Conservation (phyloP, 2,329 filamentous ascomycete species). For the Talaromyces funiculosus region DNA sequence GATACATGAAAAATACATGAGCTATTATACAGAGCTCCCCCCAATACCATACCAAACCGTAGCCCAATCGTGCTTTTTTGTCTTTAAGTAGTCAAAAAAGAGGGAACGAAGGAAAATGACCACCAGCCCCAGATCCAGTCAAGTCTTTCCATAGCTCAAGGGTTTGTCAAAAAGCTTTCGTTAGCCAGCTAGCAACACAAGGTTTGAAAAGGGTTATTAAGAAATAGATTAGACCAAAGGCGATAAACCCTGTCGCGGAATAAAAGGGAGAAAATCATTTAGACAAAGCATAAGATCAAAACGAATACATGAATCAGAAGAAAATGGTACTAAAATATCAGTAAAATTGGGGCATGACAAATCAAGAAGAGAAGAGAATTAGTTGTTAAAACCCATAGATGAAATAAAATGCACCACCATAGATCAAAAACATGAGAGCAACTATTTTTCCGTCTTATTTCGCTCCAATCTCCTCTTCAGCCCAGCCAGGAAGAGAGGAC, state of each 20-base stretch:
- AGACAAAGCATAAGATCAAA: conserved; percentile 21
- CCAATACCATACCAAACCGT: background rate
- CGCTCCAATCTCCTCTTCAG: conserved; percentile 57
- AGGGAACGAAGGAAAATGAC: background rate
- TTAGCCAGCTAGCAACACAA: conserved; percentile 39
- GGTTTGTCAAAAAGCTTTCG: conserved; percentile 20
- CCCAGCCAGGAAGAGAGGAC: conserved; percentile 56
- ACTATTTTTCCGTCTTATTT: conserved; percentile 34
- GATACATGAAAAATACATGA: background rate
- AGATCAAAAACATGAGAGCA: background rate
- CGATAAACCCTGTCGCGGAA: conserved; percentile 13
- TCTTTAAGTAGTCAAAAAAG: background rate
- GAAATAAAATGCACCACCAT: conserved; percentile 6
- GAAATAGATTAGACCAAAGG: conserved; percentile 2
- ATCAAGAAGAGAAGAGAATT: conserved; percentile 11
- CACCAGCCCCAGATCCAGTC: conserved; percentile 3
- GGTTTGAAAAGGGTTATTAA: conserved; percentile 17
- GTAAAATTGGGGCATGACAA: conserved; percentile 17
- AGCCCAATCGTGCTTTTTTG: background rate
- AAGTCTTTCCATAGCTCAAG: background rate
- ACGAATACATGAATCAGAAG: conserved; percentile 25
- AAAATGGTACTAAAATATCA: conserved; percentile 16
- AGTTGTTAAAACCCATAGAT: conserved; percentile 12
- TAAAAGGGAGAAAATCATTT: conserved; percentile 16
- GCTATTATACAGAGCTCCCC: background rate